Evolutionary conservation across 306 rosid genomes (phyloP), one percentile per base, ranked within the genome.

Genomic region (Gynostemma pentaphyllum): DNA sequence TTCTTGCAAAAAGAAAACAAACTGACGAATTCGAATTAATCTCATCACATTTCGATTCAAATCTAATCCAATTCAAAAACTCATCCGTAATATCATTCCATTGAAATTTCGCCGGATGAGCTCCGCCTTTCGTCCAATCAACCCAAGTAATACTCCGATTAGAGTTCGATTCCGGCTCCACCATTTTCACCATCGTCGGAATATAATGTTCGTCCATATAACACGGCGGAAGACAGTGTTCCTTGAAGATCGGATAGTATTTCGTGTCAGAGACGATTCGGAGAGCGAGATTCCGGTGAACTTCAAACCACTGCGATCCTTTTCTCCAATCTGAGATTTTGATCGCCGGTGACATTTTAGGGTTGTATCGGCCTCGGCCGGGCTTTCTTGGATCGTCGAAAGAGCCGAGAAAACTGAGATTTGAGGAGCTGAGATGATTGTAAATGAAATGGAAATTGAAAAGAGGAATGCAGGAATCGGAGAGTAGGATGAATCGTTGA

Each of bases 251-350:
- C 0, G 74, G 64, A 50, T 81, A 74, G 62, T 68, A 84, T 53
- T 63, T 84, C 4, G 44, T 52, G 62, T 87, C 90, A 0, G 80
- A 76, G 1, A 84, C 77, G 7, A 87, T 59, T 42, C 45, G 70
- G 42, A 72, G 1, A 30, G 86, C 91, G 2, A 87, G 79, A 0
- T 84, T 72, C 0, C 83, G 74, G 46, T 75, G 72, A 13, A 86
- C 26, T 65, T 83, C 88, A 49, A 87, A 81, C 90, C 90, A 87
- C 23, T 87, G 95, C 26, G 85, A 74, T 19, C 90, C 87, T 40
- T 87, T 87, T 40, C 87, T 50, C 86, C 90, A 87, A 11, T 87
- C 5, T 23, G 82, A 69, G 69, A 79, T 51, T 70, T 81, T 78
- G 15, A 84, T 70, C 2, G 2, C 9, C 2, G 88, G 88, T 16